Base-by-base conservation (phyloP, 495 filamentous ascomycete genomes). In the Antarctomyces pellizariae region DNA sequence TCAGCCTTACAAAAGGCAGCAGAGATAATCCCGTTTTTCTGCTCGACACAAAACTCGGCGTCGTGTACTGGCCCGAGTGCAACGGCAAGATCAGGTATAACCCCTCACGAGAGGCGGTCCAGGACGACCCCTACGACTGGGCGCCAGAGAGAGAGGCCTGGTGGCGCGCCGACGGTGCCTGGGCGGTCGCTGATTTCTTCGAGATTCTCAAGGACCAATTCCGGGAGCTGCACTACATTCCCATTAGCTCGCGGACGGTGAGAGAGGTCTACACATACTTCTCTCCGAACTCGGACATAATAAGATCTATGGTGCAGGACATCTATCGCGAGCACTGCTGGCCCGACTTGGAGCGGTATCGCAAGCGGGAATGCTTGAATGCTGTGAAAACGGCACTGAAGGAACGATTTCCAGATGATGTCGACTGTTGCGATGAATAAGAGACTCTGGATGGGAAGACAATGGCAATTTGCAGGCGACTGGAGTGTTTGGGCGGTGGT, bases 41-140 rank as follows among this genome's bases (percentile, higher is more conserved):
- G 3, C 32, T 44, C 5, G 28, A 44, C 18, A 41, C 37, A 13
- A 18, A 41, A 24, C 35, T 31, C 1, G 41, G 41, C 5, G 25
- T 41, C 16, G 28, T 42, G 11, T 28, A 29, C 27, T 42, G 36
- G 36, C 11, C 25, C n/a, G 30, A 42, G 15, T 25, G 22, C 18
- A 24, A n/a, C 11, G 18, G 14, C n/a, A n/a, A n/a, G n/a, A n/a
- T 30, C 17, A 23, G 13, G 16, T 3, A 21, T 8, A 26, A 14
- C 7, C 17, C 9, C 7, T 25, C 11, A 11, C n/a, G 16, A 16
- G 22, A 30, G 7, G 29, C 18, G 9, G 18, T 39, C 14, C n/a
- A 25, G 7, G 33, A 36, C 23, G 36, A 39, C 11, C 10, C 17
- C 4, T 29, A 34, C 11, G 30, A 39, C 6, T 30, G 35, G 7